A percentile compares a stretch with the other conserved stretches of the same genome.
phyloP scores from a whole-genome alignment of 352 stramenopile species.

The Phytophthora tentaculata region DNA sequence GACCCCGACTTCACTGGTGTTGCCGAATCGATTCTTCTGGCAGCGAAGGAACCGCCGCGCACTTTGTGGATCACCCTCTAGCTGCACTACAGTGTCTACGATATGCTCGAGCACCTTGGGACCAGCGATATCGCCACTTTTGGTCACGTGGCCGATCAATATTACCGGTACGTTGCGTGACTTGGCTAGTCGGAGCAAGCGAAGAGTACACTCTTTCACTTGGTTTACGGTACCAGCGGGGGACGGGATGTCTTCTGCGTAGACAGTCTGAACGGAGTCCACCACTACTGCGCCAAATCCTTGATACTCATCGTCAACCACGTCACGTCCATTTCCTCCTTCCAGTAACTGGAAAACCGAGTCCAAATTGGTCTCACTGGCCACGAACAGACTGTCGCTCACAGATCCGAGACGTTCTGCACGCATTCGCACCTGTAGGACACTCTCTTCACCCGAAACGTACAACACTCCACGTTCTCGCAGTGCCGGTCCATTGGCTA shows the following conservation, averaged over 20 bases:
- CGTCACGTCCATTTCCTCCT: constrained; percentile 14
- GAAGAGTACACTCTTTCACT: constrained; percentile 95
- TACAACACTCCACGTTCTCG: constrained; percentile 88
- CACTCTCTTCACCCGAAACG: constrained; percentile 96
- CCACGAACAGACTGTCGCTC: constrained; percentile 73
- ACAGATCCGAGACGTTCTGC: constrained; percentile 86
- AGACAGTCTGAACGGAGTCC: constrained; percentile 98
- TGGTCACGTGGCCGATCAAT: constrained; percentile 97
- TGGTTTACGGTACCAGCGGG: constrained; percentile 91
- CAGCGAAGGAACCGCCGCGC: constrained; percentile 91
- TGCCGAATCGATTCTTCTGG: constrained; percentile 97
- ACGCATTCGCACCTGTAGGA: constrained; percentile 94
- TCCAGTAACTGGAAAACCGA: constrained; percentile 69
- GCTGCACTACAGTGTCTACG: constrained; percentile 96
- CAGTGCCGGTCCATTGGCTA: constrained; percentile 40
- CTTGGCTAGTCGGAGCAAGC: constrained; percentile 95
- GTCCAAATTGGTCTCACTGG: constrained; percentile 88
- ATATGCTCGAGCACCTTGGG: constrained; percentile 92
- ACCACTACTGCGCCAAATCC: constrained; percentile 89
- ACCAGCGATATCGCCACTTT: constrained; percentile 95
- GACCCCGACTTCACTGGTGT: constrained; percentile 95
- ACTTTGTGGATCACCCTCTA: constrained; percentile 92
- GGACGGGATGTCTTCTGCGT: constrained; percentile 84
- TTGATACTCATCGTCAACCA: constrained; percentile 6
- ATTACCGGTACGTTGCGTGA: constrained; percentile 91